Base-by-base conservation (phyloP, 139 green algal genomes). In the Monoraphidium neglectum region DNA sequence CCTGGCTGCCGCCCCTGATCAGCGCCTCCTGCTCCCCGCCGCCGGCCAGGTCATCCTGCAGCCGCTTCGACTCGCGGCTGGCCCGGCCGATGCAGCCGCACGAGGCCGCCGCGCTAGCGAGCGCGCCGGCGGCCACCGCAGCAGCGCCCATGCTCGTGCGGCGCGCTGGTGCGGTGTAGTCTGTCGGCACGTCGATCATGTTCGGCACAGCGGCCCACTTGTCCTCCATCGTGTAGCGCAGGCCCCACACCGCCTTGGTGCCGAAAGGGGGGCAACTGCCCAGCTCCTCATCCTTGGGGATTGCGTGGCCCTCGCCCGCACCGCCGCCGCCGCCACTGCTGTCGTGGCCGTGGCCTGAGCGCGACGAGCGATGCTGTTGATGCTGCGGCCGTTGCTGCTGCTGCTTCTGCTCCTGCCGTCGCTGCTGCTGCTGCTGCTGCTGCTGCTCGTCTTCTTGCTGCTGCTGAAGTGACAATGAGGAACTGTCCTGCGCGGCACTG, bases 201-300 rank as follows among this genome's bases (percentile, higher is more conserved):
- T 84, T 89, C 3, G 90, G 90, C 30, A 93, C 83, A 3, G 84
- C 90, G 21, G 84, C 83, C 74, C 85, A 90, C 5, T 89, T 84
- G 64, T 95, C 90, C 82, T 95, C 89, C 90, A 95, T 95, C 2
- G 86, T 84, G 13, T 85, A 77, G 6, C 90, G 68, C 35, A 88
- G 67, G 3, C 90, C 90, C 36, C 89, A 92, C 26, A 93, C 87
- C 1, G 87, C 87, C 59, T 93, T 91, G 46, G 72, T 78, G 43
- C 89, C 90, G 69, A 91, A 87, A 0, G 89, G 89, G 6, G 90
- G 90, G 75, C 90, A 94, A 10, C 59, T 57, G 10, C 60, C 67
- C 54, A 79, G n/a, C 5, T 79, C 73, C 37, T 68, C 73, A 32
- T 79, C 73, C 36, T 62, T 15, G 1, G 73, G 73, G 2, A 56